Percentiles rank a stretch among this genome's conserved stretches.
phyloP scores from a whole-genome alignment of 2,329 filamentous ascomycete species.

The Diplodia mutila region DNA sequence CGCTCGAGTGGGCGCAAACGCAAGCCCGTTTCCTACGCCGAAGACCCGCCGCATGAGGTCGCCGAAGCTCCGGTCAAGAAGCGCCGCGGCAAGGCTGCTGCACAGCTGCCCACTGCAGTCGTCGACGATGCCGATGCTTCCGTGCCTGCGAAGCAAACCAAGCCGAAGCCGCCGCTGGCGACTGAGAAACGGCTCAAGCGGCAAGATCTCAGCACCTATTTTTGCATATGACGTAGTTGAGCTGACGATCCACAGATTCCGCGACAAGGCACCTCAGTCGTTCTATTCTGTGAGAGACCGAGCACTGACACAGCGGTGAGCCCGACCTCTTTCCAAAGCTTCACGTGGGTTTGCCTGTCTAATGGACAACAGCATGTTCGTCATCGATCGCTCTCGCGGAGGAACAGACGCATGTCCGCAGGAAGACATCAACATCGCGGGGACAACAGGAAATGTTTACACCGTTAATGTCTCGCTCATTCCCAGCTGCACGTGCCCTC shows the following conservation, averaged over 20 bases:
- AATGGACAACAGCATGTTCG: slow-evolving; percentile 53
- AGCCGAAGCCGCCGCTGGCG: slow-evolving; percentile 24
- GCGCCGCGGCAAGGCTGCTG: slow-evolving; percentile 2
- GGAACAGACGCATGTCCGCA: slow-evolving; percentile 51
- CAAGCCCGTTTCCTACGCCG: slow-evolving; percentile 14
- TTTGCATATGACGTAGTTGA: neutral
- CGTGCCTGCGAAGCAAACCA: slow-evolving; percentile 26
- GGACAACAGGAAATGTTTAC: slow-evolving; percentile 66
- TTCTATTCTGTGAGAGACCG: slow-evolving; percentile 54
- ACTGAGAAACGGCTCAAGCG: slow-evolving; percentile 39
- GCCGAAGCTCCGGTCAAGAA: neutral
- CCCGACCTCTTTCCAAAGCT: neutral
- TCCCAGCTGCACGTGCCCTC: slow-evolving; percentile 60
- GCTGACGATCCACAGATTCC: slow-evolving; percentile 32
- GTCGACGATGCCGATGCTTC: neutral
- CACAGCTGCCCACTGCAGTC: too few relatives aligned
- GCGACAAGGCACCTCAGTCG: slow-evolving; percentile 47
- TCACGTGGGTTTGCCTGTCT: slow-evolving; percentile 4
- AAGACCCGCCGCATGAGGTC: neutral
- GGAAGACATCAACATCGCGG: slow-evolving; percentile 62
- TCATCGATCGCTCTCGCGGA: slow-evolving; percentile 55
- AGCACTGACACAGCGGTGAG: slow-evolving; percentile 52
- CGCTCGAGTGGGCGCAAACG: slow-evolving; percentile 15
- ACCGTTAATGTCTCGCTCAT: slow-evolving; percentile 56
- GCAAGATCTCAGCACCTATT: slow-evolving; percentile 21